A percentile compares a stretch with the other conserved stretches of the same genome.
Conservation (phyloP, 2,329 filamentous ascomycete species). For the Fusarium torreyae region DNA sequence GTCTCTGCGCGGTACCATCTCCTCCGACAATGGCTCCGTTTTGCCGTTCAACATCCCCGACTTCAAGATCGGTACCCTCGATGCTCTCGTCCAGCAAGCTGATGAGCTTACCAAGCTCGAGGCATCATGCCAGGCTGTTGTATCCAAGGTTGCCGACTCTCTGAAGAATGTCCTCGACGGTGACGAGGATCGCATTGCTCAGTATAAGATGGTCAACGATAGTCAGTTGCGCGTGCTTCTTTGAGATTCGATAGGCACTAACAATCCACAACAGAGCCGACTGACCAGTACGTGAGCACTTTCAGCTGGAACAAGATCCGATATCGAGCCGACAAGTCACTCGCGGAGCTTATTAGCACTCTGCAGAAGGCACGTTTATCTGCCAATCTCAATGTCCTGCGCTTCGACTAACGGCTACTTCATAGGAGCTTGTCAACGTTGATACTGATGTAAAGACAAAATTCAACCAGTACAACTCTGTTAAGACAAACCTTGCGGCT, state of each 20-base stretch:
- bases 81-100: conserved; percentile 94
- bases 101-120: conserved; percentile 95
- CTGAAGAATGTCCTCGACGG: conserved; percentile 86
- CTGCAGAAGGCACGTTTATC: conserved; percentile 80
- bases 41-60: conserved; percentile 87
- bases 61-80: conserved; percentile 98
- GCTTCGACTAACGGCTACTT: conserved; percentile 18
- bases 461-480: conserved; percentile 92
- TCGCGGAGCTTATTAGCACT: conserved; percentile 87
- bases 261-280: conserved; percentile 77
- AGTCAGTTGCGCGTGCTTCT: conserved; percentile 69
- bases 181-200: conserved; percentile 84
- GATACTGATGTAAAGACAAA: conserved; percentile 97
- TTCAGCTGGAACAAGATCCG: conserved; percentile 99
- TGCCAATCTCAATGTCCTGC: neutral
- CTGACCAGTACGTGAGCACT: conserved; percentile 89
- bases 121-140: conserved; percentile 82
- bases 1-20: conserved; percentile 79
- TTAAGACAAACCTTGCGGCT: conserved; percentile 86
- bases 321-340: conserved; percentile 92
- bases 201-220: conserved; percentile 95
- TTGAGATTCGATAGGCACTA: conserved; percentile 36
- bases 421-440: conserved; percentile 86
- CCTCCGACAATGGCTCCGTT: conserved; percentile 81
- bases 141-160: conserved; percentile 89